A percentile compares a stretch with the other conserved stretches of the same genome.
Conservation (phyloP, 2,329 filamentous ascomycete species). For the Venturia pyrina region DNA sequence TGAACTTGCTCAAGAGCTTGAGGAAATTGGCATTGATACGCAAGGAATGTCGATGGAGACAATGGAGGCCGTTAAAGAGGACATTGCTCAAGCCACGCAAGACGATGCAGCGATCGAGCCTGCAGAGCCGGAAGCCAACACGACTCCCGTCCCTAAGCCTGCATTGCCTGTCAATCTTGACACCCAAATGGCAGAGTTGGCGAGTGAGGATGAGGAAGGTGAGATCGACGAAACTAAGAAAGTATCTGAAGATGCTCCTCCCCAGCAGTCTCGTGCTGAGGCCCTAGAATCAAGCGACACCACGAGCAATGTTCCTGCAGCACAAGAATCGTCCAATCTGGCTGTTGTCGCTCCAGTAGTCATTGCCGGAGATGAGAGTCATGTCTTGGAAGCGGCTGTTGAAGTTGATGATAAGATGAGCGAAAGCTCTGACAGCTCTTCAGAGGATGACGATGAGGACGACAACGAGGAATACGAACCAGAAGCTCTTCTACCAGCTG, state of each 20-base stretch:
- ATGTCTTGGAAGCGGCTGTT: background rate
- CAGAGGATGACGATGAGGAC: background rate
- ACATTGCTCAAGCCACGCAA: constrained; percentile 19
- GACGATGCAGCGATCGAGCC: background rate
- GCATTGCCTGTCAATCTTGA: background rate
- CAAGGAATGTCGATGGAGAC: constrained; percentile 36
- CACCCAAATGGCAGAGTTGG: background rate
- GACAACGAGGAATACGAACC: constrained; percentile 4
- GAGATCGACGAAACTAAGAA: background rate
- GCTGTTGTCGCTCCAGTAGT: background rate
- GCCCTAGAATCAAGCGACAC: background rate
- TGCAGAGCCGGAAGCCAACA: background rate
- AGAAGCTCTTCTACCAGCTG: background rate
- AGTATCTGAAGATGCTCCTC: background rate
- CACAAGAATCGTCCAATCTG: background rate
- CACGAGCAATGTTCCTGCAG: background rate
- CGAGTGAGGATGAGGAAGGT: constrained; percentile 5
- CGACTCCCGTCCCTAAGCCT: background rate
- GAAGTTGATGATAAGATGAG: background rate
- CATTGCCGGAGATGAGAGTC: background rate
- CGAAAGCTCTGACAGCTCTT: background rate
- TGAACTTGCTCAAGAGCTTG: constrained; percentile 38
- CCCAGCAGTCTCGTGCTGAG: background rate
- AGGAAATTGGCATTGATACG: constrained; percentile 37
- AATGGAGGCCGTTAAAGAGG: constrained; percentile 31